phyloP scores from a whole-genome alignment of 352 stramenopile species.

The Globisporangium okanoganense region DNA sequence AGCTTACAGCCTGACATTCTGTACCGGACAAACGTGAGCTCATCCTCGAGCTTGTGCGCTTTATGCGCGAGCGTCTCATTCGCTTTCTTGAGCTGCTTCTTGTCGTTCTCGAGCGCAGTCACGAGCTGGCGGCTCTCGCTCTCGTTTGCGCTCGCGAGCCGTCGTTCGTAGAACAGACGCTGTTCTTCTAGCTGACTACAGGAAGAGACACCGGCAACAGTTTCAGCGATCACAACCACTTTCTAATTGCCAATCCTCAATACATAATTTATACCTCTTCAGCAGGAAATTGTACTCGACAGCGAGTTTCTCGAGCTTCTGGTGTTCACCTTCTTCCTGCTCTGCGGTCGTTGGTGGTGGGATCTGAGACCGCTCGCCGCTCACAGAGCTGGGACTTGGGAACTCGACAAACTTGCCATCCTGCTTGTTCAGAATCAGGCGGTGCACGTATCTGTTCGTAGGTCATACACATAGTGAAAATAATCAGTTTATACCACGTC shows the following conservation, averaged over 20 bases:
- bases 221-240: background rate
- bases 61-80: conserved; percentile 64
- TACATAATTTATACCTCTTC: conserved; percentile 61
- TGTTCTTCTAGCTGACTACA: conserved; percentile 94
- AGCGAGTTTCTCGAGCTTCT: conserved; percentile 95
- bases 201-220: background rate
- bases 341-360: conserved; percentile 63
- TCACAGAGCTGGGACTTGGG: conserved; percentile 74
- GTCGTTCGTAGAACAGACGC: conserved; percentile 90
- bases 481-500: too few relatives aligned
- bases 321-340: conserved; percentile 91
- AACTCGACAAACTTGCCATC: conserved; percentile 97
- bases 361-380: conserved; percentile 65
- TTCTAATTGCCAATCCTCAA: background rate
- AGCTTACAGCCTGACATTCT: background rate
- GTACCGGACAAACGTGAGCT: conserved; percentile 78
- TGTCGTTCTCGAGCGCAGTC: conserved; percentile 66
- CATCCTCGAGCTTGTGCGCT: conserved; percentile 74
- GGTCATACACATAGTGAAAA: conserved; percentile 12
- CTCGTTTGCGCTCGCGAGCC: conserved; percentile 59
- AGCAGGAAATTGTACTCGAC: conserved; percentile 96
- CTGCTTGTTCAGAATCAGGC: conserved; percentile 87
- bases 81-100: conserved; percentile 76
- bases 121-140: conserved; percentile 48
- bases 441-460: conserved; percentile 60